Evolutionary conservation across 106 monocot genomes (phyloP).

Genomic region (Hemerocallis citrina): DNA sequence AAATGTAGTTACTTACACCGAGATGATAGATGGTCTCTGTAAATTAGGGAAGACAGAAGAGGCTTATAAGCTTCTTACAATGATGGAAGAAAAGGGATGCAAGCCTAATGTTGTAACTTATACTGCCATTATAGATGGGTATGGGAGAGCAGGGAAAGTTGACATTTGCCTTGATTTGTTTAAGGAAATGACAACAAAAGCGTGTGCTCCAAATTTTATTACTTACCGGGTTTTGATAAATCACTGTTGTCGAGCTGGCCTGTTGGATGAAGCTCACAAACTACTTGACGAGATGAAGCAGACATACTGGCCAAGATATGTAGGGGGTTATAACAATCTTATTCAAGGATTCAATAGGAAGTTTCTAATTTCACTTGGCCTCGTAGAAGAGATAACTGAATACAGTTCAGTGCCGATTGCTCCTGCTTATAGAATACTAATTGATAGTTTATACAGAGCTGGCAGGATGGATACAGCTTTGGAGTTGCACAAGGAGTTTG

Average conservation of each 20-base stretch:
- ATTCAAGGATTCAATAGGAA: conserved; percentile 80
- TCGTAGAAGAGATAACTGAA: conserved; percentile 62
- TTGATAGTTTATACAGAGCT: conserved; percentile 59
- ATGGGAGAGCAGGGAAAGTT: conserved; percentile 62
- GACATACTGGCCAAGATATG: conserved; percentile 71
- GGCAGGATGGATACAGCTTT: conserved; percentile 69
- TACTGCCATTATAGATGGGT: conserved; percentile 92
- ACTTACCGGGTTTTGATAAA: conserved; percentile 83
- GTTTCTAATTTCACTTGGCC: conserved; percentile 67
- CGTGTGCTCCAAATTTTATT: conserved; percentile 87
- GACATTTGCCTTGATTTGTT: conserved; percentile 64
- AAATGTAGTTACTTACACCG: conserved; percentile 89
- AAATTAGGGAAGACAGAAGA: conserved; percentile 76
- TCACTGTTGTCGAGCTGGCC: conserved; percentile 79
- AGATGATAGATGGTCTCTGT: conserved; percentile 97
- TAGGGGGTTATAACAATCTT: conserved; percentile 33
- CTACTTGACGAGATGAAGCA: conserved; percentile 92
- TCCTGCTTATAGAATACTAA: conserved; percentile 67
- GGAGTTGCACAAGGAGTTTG: conserved; percentile 71
- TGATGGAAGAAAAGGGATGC: conserved; percentile 97
- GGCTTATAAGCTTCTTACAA: conserved; percentile 59
- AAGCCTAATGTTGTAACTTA: conserved; percentile 90
- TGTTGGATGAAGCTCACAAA: conserved; percentile 67
- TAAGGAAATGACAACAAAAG: conserved; percentile 54
- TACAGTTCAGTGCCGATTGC: conserved; percentile 41